Evolutionary conservation across 108 stramenopile species (phyloP).

Genomic region (Cylindrotheca closterium): DNA sequence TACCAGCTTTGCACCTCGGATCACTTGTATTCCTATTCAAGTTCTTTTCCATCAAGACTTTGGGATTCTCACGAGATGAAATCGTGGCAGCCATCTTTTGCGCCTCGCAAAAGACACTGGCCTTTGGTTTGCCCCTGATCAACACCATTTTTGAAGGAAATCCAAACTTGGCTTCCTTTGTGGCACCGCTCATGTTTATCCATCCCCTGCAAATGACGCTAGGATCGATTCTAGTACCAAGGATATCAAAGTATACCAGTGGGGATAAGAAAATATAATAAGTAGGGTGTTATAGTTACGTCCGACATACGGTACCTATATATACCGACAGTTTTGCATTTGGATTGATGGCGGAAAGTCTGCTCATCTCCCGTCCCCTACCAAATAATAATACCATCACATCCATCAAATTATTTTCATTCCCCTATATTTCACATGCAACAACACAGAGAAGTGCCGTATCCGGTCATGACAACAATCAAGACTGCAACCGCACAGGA

Average conservation of each 20-base stretch:
- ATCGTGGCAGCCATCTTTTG: slow-evolving; percentile 82
- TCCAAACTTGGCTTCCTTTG: slow-evolving; percentile 75
- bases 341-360: no score
- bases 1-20: slow-evolving; percentile 67
- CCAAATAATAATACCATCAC: no score
- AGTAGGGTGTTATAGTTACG: no score
- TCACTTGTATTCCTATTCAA: slow-evolving; percentile 50
- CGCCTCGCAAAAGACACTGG: slow-evolving; percentile 87
- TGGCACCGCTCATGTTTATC: slow-evolving; percentile 89
- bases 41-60: slow-evolving; percentile 46
- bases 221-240: slow-evolving; percentile 62
- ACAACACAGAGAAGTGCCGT: no score
- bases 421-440: not conserved
- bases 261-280: no score
- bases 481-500: slow-evolving; percentile 2
- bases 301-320: no score
- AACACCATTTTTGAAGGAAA: slow-evolving; percentile 89
- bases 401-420: not conserved
- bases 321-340: no score
- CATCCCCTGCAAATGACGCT: slow-evolving; percentile 88
- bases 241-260: slow-evolving; percentile 33
- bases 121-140: slow-evolving; percentile 88
- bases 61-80: slow-evolving; percentile 48
- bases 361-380: no score
- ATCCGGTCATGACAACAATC: no score